phyloP scores from a whole-genome alignment of 139 green algal species.

The Yamagishiella unicocca region DNA sequence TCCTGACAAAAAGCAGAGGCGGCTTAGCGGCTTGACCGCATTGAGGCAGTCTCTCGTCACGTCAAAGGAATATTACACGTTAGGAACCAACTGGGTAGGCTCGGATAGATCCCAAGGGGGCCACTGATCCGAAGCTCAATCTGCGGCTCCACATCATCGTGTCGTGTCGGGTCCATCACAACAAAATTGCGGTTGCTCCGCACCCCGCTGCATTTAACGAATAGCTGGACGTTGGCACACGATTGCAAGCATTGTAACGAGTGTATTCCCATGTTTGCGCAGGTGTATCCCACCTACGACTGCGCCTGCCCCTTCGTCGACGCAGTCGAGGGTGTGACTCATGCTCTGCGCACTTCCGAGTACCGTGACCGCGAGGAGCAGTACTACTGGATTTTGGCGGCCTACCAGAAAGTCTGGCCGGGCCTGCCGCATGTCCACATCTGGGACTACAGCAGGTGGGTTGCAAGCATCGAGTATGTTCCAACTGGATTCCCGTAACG shows the following conservation, averaged over 20 bases:
- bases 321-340: slow-evolving; percentile 94
- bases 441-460: slow-evolving; percentile 95
- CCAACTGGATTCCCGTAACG: no score
- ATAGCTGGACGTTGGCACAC: no score
- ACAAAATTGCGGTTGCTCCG: no score
- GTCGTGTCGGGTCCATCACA: no score
- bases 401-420: slow-evolving; percentile 81
- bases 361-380: slow-evolving; percentile 91
- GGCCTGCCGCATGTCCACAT: slow-evolving; percentile 91
- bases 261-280: slow-evolving; percentile 23
- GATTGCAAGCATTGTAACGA: no score
- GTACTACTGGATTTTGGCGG: slow-evolving; percentile 89
- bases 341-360: slow-evolving; percentile 96
- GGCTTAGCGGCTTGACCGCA: slow-evolving; percentile 25
- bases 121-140: slow-evolving; percentile 56
- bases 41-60: slow-evolving; percentile 55
- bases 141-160: slow-evolving; percentile 35
- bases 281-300: slow-evolving; percentile 99
- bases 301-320: slow-evolving; percentile 98
- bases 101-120: slow-evolving; percentile 40
- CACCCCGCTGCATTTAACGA: no score
- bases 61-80: slow-evolving; percentile 12
- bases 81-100: slow-evolving; percentile 34
- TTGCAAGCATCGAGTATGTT: no score
- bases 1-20: slow-evolving; percentile 61